Percentiles rank a stretch among this genome's conserved stretches.
These are phyloP conservation scores for Cercophora sp. DNA, from an alignment of 495 filamentous ascomycete species.

Conservation along the genomic window DNA sequence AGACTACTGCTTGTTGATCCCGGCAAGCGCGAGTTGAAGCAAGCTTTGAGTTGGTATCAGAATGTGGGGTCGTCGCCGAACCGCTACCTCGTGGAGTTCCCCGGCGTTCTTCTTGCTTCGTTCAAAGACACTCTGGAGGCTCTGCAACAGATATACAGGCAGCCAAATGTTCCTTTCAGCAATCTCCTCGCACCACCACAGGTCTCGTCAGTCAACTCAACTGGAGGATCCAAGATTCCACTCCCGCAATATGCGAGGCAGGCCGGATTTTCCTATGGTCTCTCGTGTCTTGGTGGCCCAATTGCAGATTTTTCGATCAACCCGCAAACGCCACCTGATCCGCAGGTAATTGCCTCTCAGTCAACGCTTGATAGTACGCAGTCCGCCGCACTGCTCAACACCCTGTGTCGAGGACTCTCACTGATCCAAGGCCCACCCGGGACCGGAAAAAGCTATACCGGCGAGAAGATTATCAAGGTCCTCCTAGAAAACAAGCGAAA, in stretches of 20 bases:
- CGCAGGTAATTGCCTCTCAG: slow-evolving; percentile 34
- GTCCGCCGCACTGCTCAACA: slow-evolving; percentile 49
- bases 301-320: slow-evolving; percentile 33
- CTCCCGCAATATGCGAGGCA: neutral
- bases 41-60: slow-evolving; percentile 25
- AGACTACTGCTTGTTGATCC: slow-evolving; percentile 28
- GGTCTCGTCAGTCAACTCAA: neutral
- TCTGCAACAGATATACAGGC: slow-evolving; percentile 55
- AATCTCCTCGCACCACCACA: slow-evolving; percentile 50
- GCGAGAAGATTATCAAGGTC: slow-evolving; percentile 54
- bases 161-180: slow-evolving; percentile 54
- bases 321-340: slow-evolving; percentile 36
- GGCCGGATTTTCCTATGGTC: slow-evolving; percentile 4
- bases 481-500: slow-evolving; percentile 54
- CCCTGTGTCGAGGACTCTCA: slow-evolving; percentile 53
- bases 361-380: slow-evolving; percentile 53
- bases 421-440: slow-evolving; percentile 81
- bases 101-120: slow-evolving; percentile 60
- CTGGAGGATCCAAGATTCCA: neutral
- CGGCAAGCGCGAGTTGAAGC: slow-evolving; percentile 27
- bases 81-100: slow-evolving; percentile 62
- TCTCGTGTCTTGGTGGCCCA: slow-evolving; percentile 36
- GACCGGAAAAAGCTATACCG: slow-evolving; percentile 69
- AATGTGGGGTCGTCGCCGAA: slow-evolving; percentile 16
- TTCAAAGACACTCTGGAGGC: slow-evolving; percentile 65